These are phyloP conservation scores for Phytopythium helicoides DNA, from an alignment of 352 stramenopile species.

Conservation along the genomic window DNA sequence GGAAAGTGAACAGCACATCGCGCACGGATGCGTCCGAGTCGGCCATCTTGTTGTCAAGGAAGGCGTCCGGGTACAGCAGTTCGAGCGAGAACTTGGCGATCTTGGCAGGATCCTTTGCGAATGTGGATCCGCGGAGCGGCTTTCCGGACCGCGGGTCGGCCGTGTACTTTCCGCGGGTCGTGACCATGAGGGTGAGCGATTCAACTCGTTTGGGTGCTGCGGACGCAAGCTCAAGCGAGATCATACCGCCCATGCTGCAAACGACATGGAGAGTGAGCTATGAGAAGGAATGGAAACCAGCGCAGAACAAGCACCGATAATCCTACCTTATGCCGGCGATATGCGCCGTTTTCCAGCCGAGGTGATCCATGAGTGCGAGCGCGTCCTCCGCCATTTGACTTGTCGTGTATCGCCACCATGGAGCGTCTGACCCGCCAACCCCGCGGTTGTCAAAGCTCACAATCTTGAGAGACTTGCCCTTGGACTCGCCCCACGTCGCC, in stretches of 20 bases:
- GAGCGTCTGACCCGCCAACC: conserved; percentile 36
- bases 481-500: conserved; percentile 28
- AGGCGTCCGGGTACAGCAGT: conserved; percentile 33
- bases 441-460: conserved; percentile 62
- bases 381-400: conserved; percentile 54
- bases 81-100: conserved; percentile 35
- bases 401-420: conserved; percentile 50
- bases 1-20: conserved; percentile 21
- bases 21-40: conserved; percentile 31
- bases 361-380: conserved; percentile 52
- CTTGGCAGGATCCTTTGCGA: conserved; percentile 26
- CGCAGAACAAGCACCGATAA: background rate
- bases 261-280: too few relatives aligned
- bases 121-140: conserved; percentile 33
- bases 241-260: conserved; percentile 57
- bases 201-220: conserved; percentile 39
- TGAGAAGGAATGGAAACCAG: background rate
- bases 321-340: conserved; percentile 40
- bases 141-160: conserved; percentile 28
- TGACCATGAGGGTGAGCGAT: conserved; percentile 53
- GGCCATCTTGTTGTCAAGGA: conserved; percentile 28
- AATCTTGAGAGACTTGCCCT: conserved; percentile 37
- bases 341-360: conserved; percentile 46
- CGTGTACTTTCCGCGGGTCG: conserved; percentile 46
- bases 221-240: conserved; percentile 48